phyloP scores from a whole-genome alignment of 495 filamentous ascomycete genomes.

The Coniosporium apollinis region DNA sequence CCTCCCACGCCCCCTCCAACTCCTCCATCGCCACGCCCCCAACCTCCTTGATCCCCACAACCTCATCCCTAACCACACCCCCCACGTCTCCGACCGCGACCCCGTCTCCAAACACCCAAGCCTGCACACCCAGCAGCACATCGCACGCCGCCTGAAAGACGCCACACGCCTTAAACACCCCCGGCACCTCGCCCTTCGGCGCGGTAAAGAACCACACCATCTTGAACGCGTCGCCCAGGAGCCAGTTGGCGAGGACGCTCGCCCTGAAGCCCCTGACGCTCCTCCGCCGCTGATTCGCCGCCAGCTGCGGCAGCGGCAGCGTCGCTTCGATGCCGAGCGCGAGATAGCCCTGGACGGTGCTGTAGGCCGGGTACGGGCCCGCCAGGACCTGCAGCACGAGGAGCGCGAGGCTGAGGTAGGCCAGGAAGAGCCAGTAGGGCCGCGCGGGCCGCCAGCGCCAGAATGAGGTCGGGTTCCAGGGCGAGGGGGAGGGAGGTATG shows the following conservation, averaged over 20 bases:
- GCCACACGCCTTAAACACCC: slow-evolving; percentile 82
- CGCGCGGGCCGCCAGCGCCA: slow-evolving; percentile 81
- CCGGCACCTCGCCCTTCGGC: slow-evolving; percentile 53
- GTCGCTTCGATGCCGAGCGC: slow-evolving; percentile 83
- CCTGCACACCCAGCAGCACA: slow-evolving; percentile 67
- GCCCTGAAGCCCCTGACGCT: slow-evolving; percentile 84
- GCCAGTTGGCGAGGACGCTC: slow-evolving; percentile 73
- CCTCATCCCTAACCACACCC: too few species aligned
- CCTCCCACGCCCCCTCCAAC: too few species aligned
- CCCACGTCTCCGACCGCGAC: too few species aligned
- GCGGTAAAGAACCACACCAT: slow-evolving; percentile 78
- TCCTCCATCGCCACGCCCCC: too few species aligned
- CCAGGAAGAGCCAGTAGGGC: slow-evolving; percentile 84
- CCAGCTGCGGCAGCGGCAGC: slow-evolving; percentile 77
- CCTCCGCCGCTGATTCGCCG: slow-evolving; percentile 57
- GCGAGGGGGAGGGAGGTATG: slow-evolving; percentile 38
- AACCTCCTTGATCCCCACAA: too few species aligned
- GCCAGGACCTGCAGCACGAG: slow-evolving; percentile 56
- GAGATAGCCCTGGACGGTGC: slow-evolving; percentile 53
- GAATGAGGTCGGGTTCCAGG: slow-evolving; percentile 82
- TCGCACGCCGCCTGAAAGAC: slow-evolving; percentile 86
- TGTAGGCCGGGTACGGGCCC: slow-evolving; percentile 48
- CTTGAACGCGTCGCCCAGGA: slow-evolving; percentile 87
- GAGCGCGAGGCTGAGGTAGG: slow-evolving; percentile 49
- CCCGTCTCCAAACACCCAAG: slow-evolving; percentile 60